Evolutionary conservation across 78 protist genomes (phyloP).

Genomic region (Pigoraptor vietnamica): DNA sequence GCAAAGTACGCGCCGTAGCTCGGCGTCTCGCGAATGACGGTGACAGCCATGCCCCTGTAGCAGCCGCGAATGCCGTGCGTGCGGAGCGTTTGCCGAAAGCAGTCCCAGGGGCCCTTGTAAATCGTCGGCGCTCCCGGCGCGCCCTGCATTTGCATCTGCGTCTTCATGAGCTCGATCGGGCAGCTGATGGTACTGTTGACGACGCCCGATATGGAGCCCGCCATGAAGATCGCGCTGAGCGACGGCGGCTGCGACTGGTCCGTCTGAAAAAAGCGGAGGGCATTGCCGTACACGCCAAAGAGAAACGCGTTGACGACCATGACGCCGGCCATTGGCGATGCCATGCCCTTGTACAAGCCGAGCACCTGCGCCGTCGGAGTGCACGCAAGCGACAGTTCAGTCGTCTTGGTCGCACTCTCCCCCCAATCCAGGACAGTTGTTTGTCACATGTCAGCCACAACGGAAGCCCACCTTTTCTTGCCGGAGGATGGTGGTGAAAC

Average conservation of each 20-base stretch:
- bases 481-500: neutral
- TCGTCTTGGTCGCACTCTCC: too few species aligned
- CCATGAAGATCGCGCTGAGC: neutral
- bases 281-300: neutral
- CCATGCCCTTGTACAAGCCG: conserved; percentile 5
- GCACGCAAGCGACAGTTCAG: too few species aligned
- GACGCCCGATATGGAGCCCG: neutral
- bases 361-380: too few species aligned
- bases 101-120: neutral
- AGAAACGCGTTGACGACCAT: neutral
- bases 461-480: neutral
- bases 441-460: too few species aligned
- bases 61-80: neutral
- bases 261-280: neutral
- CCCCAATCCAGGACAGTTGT: too few species aligned
- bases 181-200: neutral
- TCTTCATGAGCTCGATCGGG: neutral
- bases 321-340: neutral
- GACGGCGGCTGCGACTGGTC: neutral
- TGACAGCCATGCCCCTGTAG: neutral
- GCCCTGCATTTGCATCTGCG: neutral
- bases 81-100: neutral
- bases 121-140: neutral
- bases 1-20: conserved; percentile 2
- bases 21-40: neutral